Evolutionary conservation across 1,139 yeast genomes (phyloP).

Genomic region (Debaryomyces nepalensis): DNA sequence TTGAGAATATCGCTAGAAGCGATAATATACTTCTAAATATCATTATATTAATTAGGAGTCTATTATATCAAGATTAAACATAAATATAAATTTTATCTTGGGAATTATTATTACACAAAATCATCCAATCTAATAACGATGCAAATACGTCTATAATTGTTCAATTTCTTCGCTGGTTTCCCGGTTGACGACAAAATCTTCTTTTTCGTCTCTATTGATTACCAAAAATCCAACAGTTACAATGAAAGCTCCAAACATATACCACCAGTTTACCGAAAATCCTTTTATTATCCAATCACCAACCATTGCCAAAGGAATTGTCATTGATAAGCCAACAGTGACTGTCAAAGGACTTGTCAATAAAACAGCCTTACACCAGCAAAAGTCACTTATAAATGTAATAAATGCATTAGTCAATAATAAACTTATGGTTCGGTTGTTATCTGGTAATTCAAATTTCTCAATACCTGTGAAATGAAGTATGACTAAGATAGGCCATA

Average conservation of each 20-base stretch:
- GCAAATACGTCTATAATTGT: slow-evolving; percentile 1
- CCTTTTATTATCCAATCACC: slow-evolving; percentile 83
- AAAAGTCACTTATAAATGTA: slow-evolving; percentile 84
- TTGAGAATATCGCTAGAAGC: slow-evolving; percentile 4
- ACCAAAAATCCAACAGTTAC: slow-evolving; percentile 84
- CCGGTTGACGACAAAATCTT: slow-evolving; percentile 43
- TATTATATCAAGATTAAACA: neutral
- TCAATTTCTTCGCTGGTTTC: slow-evolving; percentile 16
- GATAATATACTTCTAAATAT: slow-evolving; percentile 1
- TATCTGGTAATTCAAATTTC: slow-evolving; percentile 68
- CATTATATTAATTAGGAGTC: neutral
- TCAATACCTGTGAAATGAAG: slow-evolving; percentile 70
- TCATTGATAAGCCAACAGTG: slow-evolving; percentile 89
- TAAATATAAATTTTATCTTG: neutral
- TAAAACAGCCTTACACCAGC: slow-evolving; percentile 95
- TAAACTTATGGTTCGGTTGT: slow-evolving; percentile 54
- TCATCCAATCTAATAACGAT: neutral
- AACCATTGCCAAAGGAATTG: slow-evolving; percentile 92
- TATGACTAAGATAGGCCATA: slow-evolving; percentile 82
- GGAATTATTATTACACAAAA: slow-evolving; percentile 7
- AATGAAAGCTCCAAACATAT: slow-evolving; percentile 76
- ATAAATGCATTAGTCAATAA: slow-evolving; percentile 69
- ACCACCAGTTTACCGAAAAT: slow-evolving; percentile 61
- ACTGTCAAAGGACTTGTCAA: slow-evolving; percentile 93
- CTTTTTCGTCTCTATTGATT: slow-evolving; percentile 77